phyloP scores from a whole-genome alignment of 1,284 basidiomycete species.

The Ustilago tritici region DNA sequence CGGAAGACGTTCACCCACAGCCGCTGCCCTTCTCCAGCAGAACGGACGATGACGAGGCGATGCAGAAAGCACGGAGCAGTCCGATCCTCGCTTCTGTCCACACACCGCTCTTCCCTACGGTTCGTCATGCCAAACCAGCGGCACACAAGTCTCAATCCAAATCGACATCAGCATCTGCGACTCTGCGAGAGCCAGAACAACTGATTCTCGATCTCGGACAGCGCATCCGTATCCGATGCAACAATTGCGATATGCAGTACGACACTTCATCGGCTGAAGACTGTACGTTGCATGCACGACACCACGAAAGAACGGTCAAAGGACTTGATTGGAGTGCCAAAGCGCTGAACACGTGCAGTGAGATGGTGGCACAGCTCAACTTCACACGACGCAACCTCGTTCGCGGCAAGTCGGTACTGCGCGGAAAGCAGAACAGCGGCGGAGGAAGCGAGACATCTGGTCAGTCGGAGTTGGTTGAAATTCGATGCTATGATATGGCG shows the following conservation, averaged over 20 bases:
- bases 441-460: slow-evolving; percentile 5
- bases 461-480: slow-evolving; percentile 19
- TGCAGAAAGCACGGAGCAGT: slow-evolving; percentile 35
- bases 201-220: slow-evolving; percentile 63
- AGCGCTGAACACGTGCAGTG: slow-evolving; percentile 32
- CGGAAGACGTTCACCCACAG: slow-evolving; percentile 24
- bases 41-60: slow-evolving; percentile 16
- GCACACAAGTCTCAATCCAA: slow-evolving; percentile 25
- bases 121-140: slow-evolving; percentile 12
- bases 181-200: slow-evolving; percentile 47
- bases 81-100: slow-evolving; percentile 25
- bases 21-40: background rate
- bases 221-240: slow-evolving; percentile 52
- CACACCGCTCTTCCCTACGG: slow-evolving; percentile 24
- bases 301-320: slow-evolving; percentile 54
- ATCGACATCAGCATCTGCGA: background rate
- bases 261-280: slow-evolving; percentile 58
- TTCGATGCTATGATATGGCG: slow-evolving; percentile 50
- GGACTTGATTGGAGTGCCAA: slow-evolving; percentile 61
- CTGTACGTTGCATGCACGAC: slow-evolving; percentile 48
- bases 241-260: slow-evolving; percentile 62
- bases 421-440: slow-evolving; percentile 14
- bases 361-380: slow-evolving; percentile 22
- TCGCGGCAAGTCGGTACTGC: slow-evolving; percentile 21
- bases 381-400: slow-evolving; percentile 10